A percentile compares a stretch with the other conserved stretches of the same genome.
Conservation (phyloP, 192 early-diverging fungal species). For the Paraglomus occultum region DNA sequence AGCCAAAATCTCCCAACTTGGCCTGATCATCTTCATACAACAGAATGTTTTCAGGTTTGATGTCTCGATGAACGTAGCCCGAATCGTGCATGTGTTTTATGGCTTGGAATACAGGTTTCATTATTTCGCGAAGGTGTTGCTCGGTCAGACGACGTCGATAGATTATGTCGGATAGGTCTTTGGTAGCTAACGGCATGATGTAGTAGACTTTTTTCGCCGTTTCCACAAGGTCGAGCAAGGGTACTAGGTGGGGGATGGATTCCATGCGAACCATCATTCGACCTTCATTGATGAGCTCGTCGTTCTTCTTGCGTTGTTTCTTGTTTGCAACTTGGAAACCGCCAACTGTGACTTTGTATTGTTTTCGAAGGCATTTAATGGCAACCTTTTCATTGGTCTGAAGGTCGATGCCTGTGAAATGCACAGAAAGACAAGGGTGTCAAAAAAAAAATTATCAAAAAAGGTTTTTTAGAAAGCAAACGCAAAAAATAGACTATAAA, state of each 20-base stretch:
- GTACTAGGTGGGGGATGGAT: slow-evolving; percentile 6
- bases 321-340: neutral
- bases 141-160: slow-evolving; percentile 18
- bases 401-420: slow-evolving; percentile 10
- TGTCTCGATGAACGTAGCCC: slow-evolving; percentile 22
- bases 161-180: slow-evolving; percentile 22
- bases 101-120: slow-evolving; percentile 24
- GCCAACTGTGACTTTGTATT: slow-evolving; percentile 8
- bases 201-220: slow-evolving; percentile 22
- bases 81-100: slow-evolving; percentile 21
- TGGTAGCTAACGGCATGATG: slow-evolving; percentile 21
- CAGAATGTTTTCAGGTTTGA: slow-evolving; percentile 29
- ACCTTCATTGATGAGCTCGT: slow-evolving; percentile 24
- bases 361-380: slow-evolving; percentile 24
- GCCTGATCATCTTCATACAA: slow-evolving; percentile 23
- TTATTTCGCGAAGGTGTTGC: neutral
- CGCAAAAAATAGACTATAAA: neutral
- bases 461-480: neutral
- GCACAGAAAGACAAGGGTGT: neutral
- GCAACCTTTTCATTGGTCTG: neutral
- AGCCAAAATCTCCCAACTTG: slow-evolving; percentile 23
- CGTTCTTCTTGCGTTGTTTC: slow-evolving; percentile 23
- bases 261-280: slow-evolving; percentile 22
- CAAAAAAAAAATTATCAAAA: neutral
- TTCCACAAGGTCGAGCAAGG: slow-evolving; percentile 19